Conservation (phyloP, 2,329 filamentous ascomycete species). For the Trichoderma polysporum region DNA sequence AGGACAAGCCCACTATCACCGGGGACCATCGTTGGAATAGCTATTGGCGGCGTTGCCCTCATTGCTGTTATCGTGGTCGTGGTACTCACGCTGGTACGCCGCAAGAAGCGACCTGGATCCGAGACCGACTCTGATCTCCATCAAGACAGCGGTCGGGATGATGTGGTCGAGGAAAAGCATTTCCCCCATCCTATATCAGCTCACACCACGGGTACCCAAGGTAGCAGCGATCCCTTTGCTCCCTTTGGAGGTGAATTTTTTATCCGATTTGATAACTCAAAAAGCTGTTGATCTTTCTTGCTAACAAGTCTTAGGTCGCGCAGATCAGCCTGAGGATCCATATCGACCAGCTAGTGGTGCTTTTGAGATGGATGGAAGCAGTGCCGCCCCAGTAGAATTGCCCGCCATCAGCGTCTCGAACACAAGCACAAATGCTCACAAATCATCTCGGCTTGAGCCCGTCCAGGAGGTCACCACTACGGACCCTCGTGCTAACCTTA, state of each 20-base stretch:
- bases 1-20: conserved; percentile 27
- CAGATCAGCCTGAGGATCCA: conserved; percentile 33
- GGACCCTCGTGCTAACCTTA: conserved; percentile 39
- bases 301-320: conserved; percentile 33
- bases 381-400: conserved; percentile 35
- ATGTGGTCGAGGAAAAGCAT: conserved; percentile 32
- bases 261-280: not conserved
- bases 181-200: conserved; percentile 28
- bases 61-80: conserved; percentile 30
- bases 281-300: not conserved
- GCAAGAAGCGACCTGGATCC: conserved; percentile 23
- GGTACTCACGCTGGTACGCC: conserved; percentile 25
- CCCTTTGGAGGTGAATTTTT: conserved; percentile 46
- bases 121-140: conserved; percentile 8
- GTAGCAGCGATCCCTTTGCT: conserved; percentile 41
- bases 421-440: not conserved
- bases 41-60: conserved; percentile 32
- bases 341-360: conserved; percentile 30
- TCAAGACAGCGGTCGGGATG: conserved; percentile 22
- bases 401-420: conserved; percentile 29
- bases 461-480: conserved; percentile 22
- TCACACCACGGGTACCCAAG: conserved; percentile 30
- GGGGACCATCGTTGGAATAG: conserved; percentile 37
- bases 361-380: conserved; percentile 42
- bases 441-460: conserved; percentile 6